Evolutionary conservation across 805 yeast species (phyloP), one percentile per base, ranked within the genome.

Genomic region (Schwanniomyces polymorphus): DNA sequence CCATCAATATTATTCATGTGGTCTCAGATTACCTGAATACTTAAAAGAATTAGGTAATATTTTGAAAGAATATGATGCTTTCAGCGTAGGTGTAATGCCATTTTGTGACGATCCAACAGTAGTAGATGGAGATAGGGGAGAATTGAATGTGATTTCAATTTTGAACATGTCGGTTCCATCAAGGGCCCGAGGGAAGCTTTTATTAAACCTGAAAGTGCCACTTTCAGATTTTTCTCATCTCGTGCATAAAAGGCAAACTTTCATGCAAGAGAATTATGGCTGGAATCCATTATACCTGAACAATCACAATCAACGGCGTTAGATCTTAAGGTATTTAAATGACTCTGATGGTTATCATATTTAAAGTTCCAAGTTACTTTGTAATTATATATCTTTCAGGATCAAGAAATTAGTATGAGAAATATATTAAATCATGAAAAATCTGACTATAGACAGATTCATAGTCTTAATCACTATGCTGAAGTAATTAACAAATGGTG

Each of bases 141-240:
- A 60, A 49, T 45, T 60, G 21, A 49, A 46, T 34, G 60, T 54
- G 59, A 46, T 59, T 61, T 61, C 48, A 57, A 60, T 43, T 59
- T 59, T 42, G 59, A 55, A 26, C 23, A 39, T 26, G 48, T 45
- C 2, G 37, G 33, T 17, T 54, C 2, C 56, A 54, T 31, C 21
- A 23, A 27, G 52, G 9, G 6, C 9, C 27, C 9, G 6, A 26
- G 9, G 48, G n/a, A 21, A 42, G 11, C 21, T 12, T n/a, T 14
- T 7, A 33, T 33, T 7, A 14, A 7, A 7, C 7, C 11, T 7
- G 11, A 16, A 16, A 25, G 70, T 45, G 38, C n/a, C 26, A 9
- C 34, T 54, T 18, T 16, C 41, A 14, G 50, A 49, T 21, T 34
- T 56, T 21, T 51, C 50, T 47, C 17, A n/a, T 7, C 26, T 47